These are phyloP conservation scores for Sporothrix schenckii DNA, from an alignment of 2,329 filamentous ascomycete genomes.

Conservation along the genomic window DNA sequence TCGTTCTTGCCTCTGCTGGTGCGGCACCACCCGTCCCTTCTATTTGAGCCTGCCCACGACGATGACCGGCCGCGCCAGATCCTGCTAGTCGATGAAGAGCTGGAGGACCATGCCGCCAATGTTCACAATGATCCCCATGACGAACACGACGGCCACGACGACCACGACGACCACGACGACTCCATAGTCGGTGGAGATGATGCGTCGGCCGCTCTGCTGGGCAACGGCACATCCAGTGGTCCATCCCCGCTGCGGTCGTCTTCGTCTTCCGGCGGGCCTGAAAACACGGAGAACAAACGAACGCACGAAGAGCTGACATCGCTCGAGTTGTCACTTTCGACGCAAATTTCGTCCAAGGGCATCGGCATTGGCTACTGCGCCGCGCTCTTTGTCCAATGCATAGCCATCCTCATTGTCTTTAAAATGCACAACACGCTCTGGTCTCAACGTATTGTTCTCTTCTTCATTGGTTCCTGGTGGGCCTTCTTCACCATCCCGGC, in stretches of 20 bases:
- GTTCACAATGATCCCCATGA: constrained; percentile 38
- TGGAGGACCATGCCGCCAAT: constrained; percentile 39
- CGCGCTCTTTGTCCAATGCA: constrained; percentile 78
- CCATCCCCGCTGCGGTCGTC: background rate
- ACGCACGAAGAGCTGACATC: constrained; percentile 56
- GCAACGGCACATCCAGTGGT: constrained; percentile 5
- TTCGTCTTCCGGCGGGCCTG: background rate
- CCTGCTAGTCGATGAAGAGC: constrained; percentile 44
- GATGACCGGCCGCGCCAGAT: constrained; percentile 36
- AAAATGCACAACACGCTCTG: constrained; percentile 75
- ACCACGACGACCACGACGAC: constrained; percentile 39
- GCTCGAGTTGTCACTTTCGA: constrained; percentile 77
- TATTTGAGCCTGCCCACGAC: constrained; percentile 19
- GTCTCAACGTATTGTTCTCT: constrained; percentile 82
- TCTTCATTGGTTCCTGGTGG: constrained; percentile 91
- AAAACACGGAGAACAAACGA: background rate
- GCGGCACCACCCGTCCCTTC: constrained; percentile 70
- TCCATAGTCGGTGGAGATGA: constrained; percentile 44
- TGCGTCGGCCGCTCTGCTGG: constrained; percentile 54
- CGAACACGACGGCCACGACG: constrained; percentile 39
- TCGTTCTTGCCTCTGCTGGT: constrained; percentile 92
- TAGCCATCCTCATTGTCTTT: constrained; percentile 77
- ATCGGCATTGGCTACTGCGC: constrained; percentile 94
- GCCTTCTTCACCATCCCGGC: constrained; percentile 85
- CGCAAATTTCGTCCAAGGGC: constrained; percentile 86